Conservation (phyloP, 306 rosid genomes). For the Malus fusca region DNA sequence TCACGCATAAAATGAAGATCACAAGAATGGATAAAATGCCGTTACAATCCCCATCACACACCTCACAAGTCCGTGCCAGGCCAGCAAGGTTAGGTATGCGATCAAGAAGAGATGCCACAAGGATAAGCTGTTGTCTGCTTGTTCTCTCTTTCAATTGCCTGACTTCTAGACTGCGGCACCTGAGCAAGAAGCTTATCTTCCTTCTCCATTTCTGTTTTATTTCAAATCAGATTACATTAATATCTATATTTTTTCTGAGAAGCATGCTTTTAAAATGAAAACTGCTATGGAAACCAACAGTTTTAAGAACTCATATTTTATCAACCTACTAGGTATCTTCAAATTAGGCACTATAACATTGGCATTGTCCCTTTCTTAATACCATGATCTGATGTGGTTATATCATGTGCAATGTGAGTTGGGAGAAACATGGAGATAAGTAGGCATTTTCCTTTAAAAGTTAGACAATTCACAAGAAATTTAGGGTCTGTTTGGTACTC, state of each 20-base stretch:
- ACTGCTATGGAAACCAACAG: background rate
- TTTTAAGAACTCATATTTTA: background rate
- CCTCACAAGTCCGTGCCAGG: constrained; percentile 94
- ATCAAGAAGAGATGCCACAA: constrained; percentile 87
- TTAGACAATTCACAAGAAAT: background rate
- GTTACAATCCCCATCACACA: constrained; percentile 9
- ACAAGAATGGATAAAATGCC: background rate
- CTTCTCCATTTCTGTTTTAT: constrained; percentile 65
- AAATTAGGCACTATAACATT: background rate
- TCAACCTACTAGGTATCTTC: background rate
- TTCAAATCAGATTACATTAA: constrained; percentile 1
- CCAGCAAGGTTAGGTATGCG: constrained; percentile 98
- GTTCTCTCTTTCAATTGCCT: constrained; percentile 45
- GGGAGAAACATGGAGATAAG: background rate
- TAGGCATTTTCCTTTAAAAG: background rate
- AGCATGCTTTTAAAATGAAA: background rate
- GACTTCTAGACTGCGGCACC: constrained; percentile 59
- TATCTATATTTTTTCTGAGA: background rate
- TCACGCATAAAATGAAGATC: background rate
- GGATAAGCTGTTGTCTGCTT: constrained; percentile 55
- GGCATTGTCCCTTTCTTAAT: background rate
- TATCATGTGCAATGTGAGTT: background rate
- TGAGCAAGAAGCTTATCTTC: constrained; percentile 84
- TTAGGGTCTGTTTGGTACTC: too few species aligned
- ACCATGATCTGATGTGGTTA: background rate